Evolutionary conservation across 2,329 filamentous ascomycete genomes (phyloP), one percentile per base, ranked within the genome.

Genomic region (Botrytis squamosa): DNA sequence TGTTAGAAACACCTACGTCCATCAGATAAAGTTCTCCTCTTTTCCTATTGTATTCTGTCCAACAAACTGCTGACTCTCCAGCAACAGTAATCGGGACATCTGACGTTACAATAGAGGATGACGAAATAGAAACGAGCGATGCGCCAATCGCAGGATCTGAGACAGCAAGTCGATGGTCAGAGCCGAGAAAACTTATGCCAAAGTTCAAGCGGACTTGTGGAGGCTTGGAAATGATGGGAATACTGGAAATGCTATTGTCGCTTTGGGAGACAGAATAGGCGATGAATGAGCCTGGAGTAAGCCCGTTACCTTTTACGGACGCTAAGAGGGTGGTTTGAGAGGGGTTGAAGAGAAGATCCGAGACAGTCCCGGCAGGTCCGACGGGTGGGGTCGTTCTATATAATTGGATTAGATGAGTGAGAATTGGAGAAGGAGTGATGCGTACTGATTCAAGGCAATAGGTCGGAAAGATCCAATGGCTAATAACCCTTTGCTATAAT

Each of bases 291-390:
- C 77, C 77, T 20, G 71, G 71, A 25, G 64, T 62, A 9, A 63
- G 49, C 29, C 86, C 86, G 68, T 89, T 84, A 1, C 89, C 89
- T 81, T 91, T 91, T 59, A 91, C 87, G 1, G 87, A 88, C 0
- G 85, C 84, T 73, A 87, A 85, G 1, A 91, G 81, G 1, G 80
- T 83, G 0, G 78, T 82, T 76, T 88, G 84, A 65, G 90, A 88
- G 0, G 81, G 81, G 0, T 86, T 87, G 81, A 90, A 91, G 78
- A 90, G 86, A 0, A 86, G 83, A 7, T 91, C 88, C 0, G 88
- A 89, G 3, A 90, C 84, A 0, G 87, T 89, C 79, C 89, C 88
- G 3, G 83, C 81, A 0, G 89, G 88, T 0, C 89, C 89, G 0
- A 83, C 80, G 0, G 89, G 88, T 0, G 89, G 89, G 0, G 87